Base-by-base conservation (phyloP, 2,329 filamentous ascomycete genomes). In the Pseudocercospora musae region DNA sequence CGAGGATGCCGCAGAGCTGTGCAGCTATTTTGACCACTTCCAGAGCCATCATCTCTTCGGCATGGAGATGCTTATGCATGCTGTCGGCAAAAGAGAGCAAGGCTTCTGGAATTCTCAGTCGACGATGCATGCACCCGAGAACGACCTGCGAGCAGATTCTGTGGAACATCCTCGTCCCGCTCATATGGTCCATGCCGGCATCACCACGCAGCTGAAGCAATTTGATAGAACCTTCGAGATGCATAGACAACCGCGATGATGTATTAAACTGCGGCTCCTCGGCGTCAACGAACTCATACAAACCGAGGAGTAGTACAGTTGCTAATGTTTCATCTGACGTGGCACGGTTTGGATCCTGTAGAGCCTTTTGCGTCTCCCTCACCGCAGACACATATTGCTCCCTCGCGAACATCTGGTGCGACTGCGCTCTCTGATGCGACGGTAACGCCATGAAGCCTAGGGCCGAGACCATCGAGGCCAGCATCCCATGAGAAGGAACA, bases 121-220 rank as follows among this genome's bases (percentile, higher is more conserved):
- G 55, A 40, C 27, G 23, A 21, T 58, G 31, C 8, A 62, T 37
- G 25, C 54, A 52, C 6, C 31, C 42, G 7, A 52, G 37, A 6
- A 53, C 20, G 15, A 58, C 37, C 27, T 62, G 54, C 15, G 48
- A 50, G 15, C 54, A 58, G 7, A 46, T 44, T 27, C 60, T 29
- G 31, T 58, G 44, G 9, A 58, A 44, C 60, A 62, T 62, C 7
- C 54, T 33, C 7, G 44, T 58, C 15, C 55, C 55, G 44, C 60
- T 54, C 25, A 46, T 13, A 18, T 23, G 42, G 13, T 27, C 44
- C 54, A 62, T 58, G n/a, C 56, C 53, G 8, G n/a, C 7, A 31
- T 48, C 27, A 13, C 60, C 60, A 10, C 60, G 60, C 55, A 62
- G 33, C 20, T 58, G 54, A 15, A 62, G 60, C 29, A 62, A 31